These are phyloP conservation scores for Haplosporangium sp. DNA, from an alignment of 371 early-diverging fungal species.

Conservation along the genomic window DNA sequence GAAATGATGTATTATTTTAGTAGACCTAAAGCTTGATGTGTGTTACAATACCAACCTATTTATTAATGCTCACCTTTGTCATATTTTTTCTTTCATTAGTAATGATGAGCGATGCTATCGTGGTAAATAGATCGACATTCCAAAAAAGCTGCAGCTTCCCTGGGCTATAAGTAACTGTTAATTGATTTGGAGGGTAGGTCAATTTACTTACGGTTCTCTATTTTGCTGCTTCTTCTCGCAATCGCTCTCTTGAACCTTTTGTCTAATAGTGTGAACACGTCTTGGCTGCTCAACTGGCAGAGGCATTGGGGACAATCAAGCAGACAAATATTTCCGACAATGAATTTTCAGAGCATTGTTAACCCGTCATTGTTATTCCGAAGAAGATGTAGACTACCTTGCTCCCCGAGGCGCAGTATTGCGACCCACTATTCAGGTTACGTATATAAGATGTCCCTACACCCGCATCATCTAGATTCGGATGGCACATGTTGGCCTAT, in stretches of 20 bases:
- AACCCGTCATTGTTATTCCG: too few relatives aligned
- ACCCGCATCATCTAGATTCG: too few relatives aligned
- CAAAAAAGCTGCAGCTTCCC: too few relatives aligned
- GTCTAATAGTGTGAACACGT: conserved; percentile 27
- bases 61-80: neutral
- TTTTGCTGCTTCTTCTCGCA: neutral
- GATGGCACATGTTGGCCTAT: too few relatives aligned
- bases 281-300: conserved; percentile 27
- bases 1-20: neutral
- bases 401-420: too few relatives aligned
- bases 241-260: too few relatives aligned
- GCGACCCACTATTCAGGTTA: too few relatives aligned
- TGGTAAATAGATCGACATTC: conserved; percentile 12
- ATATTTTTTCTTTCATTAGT: neutral
- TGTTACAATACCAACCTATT: neutral
- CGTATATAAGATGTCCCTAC: too few relatives aligned
- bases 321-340: conserved; percentile 10
- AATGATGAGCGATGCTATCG: conserved; percentile 17
- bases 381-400: too few relatives aligned
- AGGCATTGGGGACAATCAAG: conserved; percentile 19
- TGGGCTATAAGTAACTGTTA: too few relatives aligned
- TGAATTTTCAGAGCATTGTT: conserved; percentile 19
- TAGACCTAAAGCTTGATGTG: neutral
- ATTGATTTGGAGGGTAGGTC: too few relatives aligned
- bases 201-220: neutral